phyloP scores from a whole-genome alignment of 805 yeast genomes.

The Huiozyma naganishii region DNA sequence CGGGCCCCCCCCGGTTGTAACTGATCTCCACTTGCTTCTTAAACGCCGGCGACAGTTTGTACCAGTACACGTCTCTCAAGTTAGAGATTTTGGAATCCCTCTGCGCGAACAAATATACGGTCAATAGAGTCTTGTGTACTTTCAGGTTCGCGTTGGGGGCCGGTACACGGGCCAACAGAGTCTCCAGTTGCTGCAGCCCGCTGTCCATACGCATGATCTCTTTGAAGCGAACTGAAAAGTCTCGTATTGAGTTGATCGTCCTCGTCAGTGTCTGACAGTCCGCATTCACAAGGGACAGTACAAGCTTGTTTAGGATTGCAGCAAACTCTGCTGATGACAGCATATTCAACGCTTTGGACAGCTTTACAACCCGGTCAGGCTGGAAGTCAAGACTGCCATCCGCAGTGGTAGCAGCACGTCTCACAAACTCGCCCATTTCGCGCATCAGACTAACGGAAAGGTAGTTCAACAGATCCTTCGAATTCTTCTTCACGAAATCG shows the following conservation, averaged over 20 bases:
- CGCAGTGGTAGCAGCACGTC: background rate
- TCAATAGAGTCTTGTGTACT: background rate
- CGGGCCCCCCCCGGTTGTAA: conserved; percentile 27
- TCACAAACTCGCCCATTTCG: background rate
- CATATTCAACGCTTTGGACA: conserved; percentile 1
- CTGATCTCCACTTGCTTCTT: conserved; percentile 26
- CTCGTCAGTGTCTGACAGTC: conserved; percentile 15
- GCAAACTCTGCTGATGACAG: conserved; percentile 19
- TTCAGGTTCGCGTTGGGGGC: conserved; percentile 4
- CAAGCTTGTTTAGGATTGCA: conserved; percentile 14
- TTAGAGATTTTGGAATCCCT: conserved; percentile 7
- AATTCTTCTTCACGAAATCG: conserved; percentile 11
- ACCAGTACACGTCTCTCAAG: conserved; percentile 22
- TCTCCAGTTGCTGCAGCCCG: conserved; percentile 10
- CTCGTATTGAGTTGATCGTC: conserved; percentile 23
- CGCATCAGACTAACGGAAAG: conserved; percentile 10
- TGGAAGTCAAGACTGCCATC: conserved; percentile 5
- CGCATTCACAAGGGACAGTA: conserved; percentile 11
- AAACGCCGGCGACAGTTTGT: conserved; percentile 14
- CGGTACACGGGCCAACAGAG: conserved; percentile 9
- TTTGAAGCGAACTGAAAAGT: conserved; percentile 15
- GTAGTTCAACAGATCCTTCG: conserved; percentile 13
- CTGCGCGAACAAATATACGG: background rate
- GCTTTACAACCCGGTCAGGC: conserved; percentile 5
- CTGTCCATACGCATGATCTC: conserved; percentile 11